These are phyloP conservation scores for Neurospora crassa DNA, from an alignment of 2,329 filamentous ascomycete species.

Conservation along the genomic window DNA sequence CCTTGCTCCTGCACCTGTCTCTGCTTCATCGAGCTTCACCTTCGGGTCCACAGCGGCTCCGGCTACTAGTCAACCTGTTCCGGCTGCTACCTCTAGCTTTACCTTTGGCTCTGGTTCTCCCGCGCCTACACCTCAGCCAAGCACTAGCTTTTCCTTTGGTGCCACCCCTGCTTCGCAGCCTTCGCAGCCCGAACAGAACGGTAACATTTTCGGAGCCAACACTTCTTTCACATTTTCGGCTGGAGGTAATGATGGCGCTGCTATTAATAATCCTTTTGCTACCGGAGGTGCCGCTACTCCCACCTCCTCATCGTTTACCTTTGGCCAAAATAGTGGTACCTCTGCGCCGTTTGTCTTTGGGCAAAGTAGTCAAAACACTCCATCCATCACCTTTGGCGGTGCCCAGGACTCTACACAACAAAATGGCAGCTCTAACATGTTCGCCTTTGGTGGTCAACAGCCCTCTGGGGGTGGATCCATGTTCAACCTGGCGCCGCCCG, in stretches of 20 bases:
- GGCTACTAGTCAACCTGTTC: conserved; percentile 3
- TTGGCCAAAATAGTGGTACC: conserved; percentile 27
- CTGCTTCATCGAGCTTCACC: conserved; percentile 1
- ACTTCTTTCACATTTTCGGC: conserved; percentile 31
- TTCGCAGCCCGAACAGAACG: conserved; percentile 7
- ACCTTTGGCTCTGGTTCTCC: conserved; percentile 6
- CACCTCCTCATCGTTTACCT: conserved; percentile 27
- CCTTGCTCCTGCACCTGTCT: neutral
- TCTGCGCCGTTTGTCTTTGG: conserved; percentile 19
- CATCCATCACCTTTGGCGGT: conserved; percentile 31
- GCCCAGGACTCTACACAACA: conserved; percentile 19
- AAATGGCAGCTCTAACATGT: conserved; percentile 13
- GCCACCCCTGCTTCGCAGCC: conserved; percentile 12
- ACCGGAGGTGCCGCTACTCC: conserved; percentile 15
- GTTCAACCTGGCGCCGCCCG: conserved; percentile 22
- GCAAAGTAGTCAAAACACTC: conserved; percentile 12
- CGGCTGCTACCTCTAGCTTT: conserved; percentile 10
- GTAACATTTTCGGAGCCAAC: conserved; percentile 21
- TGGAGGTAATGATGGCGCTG: conserved; percentile 20
- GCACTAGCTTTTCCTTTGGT: conserved; percentile 5
- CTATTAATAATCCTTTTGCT: conserved; percentile 32
- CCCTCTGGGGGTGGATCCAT: conserved; percentile 21
- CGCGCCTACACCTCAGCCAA: neutral
- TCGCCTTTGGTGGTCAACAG: conserved; percentile 19
- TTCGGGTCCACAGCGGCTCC: conserved; percentile 8